Base-by-base conservation (phyloP, 2,329 filamentous ascomycete genomes). In the Colletotrichum sp. region DNA sequence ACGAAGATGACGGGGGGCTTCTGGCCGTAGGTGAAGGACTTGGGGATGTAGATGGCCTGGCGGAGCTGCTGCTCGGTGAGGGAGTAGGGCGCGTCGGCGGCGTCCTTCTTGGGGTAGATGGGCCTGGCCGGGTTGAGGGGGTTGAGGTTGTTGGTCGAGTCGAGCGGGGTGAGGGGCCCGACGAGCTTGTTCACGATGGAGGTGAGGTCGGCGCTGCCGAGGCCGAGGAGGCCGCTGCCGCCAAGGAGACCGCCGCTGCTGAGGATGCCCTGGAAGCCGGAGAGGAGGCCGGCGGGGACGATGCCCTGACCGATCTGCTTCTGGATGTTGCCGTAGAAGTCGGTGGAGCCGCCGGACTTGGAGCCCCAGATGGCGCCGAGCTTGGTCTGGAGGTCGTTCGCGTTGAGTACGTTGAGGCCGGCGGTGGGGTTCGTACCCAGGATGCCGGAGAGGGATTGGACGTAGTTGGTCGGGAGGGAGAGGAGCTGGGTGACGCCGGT, bases 31-130 rank as follows among this genome's bases (percentile, higher is more conserved):
- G 85, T 85, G 82, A 91, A 91, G 16, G 79, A 81, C 1, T 83
- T 58, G 2, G 90, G 89, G 59, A 91, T 89, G 79, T 86, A 86
- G 68, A 92, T 89, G 4, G 86, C 89, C n/a, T 84, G 80, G 30
- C 89, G 87, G 18, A 92, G 84, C 12, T 81, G 78, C 1, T 78
- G 73, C 78, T 91, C 89, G 0, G 83, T 78, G 5, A 90, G 73
- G 1, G 84, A 85, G 80, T 90, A 91, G 0, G 85, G 83, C 0
- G 89, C 87, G 78, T 91, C 89, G 3, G 73, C 79, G 12, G 81
- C 65, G 24, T 79, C 78, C 55, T 81, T 81, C 75, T 82, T 83
- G 3, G 85, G 87, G 55, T 84, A 89, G 24, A 86, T 36, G 18
- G 73, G 32, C 16, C 43, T 58, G 30, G 62, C 69, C 8, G 73